Evolutionary conservation across 1,284 basidiomycete species (phyloP).

Genomic region (Peniophora sp.): DNA sequence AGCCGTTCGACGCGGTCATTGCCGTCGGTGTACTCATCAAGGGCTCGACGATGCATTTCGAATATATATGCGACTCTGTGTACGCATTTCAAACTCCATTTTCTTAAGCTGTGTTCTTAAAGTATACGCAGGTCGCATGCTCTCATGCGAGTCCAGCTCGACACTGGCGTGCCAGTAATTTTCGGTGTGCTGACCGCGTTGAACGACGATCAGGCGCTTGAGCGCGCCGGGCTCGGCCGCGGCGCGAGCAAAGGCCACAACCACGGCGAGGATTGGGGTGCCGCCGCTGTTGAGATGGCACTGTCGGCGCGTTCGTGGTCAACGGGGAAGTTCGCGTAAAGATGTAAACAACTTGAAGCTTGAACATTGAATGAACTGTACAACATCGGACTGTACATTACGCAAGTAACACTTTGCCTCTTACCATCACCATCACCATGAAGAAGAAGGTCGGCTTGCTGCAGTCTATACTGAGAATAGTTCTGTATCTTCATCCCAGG

Average conservation of each 20-base stretch:
- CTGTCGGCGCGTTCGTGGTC: slow-evolving; percentile 67
- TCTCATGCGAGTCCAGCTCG: slow-evolving; percentile 90
- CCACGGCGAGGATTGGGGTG: slow-evolving; percentile 94
- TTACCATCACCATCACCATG: neutral
- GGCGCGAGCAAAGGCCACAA: slow-evolving; percentile 74
- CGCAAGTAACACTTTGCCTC: neutral
- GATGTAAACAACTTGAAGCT: neutral
- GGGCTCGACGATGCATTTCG: slow-evolving; percentile 95
- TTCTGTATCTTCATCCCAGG: slow-evolving; percentile 31
- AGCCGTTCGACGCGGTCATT: slow-evolving; percentile 90
- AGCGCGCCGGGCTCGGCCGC: slow-evolving; percentile 78
- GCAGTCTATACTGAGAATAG: neutral
- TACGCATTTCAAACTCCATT: no score
- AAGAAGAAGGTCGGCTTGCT: neutral
- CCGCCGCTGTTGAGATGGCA: slow-evolving; percentile 92
- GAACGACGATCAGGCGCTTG: slow-evolving; percentile 90
- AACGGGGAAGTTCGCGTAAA: slow-evolving; percentile 53
- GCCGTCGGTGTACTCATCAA: slow-evolving; percentile 98
- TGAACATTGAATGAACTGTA: neutral
- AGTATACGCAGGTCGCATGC: slow-evolving; percentile 50
- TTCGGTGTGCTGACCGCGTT: slow-evolving; percentile 95
- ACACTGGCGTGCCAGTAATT: slow-evolving; percentile 91
- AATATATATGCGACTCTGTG: slow-evolving; percentile 95
- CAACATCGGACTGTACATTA: neutral
- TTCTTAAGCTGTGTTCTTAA: no score